These are phyloP conservation scores for Mycena albidolilacea DNA, from an alignment of 768 basidiomycete species.

Conservation along the genomic window DNA sequence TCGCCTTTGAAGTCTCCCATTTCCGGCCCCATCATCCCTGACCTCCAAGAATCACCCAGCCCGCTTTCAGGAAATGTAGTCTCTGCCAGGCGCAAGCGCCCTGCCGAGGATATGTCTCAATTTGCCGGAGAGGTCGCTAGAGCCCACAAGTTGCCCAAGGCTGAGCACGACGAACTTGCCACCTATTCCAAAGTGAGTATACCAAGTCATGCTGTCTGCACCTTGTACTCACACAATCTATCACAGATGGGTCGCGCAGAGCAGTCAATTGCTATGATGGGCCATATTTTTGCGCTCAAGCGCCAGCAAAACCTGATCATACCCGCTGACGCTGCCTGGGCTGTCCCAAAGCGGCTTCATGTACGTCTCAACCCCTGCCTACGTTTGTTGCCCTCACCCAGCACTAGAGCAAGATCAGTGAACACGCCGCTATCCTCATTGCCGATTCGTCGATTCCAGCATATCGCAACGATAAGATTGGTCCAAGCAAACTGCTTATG, in stretches of 20 bases:
- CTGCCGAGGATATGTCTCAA: no score
- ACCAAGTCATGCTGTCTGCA: not conserved
- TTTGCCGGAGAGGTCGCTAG: no score
- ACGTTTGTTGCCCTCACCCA: not conserved
- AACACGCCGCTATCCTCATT: not conserved
- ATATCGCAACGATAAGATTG: constrained; percentile 2
- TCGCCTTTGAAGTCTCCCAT: no score
- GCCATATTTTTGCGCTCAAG: no score
- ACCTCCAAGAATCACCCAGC: no score
- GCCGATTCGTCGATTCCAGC: not conserved
- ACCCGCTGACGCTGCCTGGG: constrained; percentile 1
- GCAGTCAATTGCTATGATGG: no score
- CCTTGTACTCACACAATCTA: not conserved
- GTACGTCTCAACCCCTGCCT: not conserved
- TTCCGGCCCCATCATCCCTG: no score
- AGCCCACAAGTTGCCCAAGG: no score
- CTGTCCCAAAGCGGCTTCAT: constrained; percentile 4
- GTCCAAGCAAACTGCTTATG: constrained; percentile 3
- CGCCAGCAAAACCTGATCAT: not conserved
- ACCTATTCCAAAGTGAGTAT: no score
- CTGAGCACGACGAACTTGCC: no score
- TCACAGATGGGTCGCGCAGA: not conserved
- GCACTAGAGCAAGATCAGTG: not conserved
- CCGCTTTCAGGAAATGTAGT: no score
- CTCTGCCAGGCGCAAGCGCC: no score